Evolutionary conservation across 257 asterid species (phyloP), one percentile per base, ranked within the genome.

Genomic region (Jasminum sambac): DNA sequence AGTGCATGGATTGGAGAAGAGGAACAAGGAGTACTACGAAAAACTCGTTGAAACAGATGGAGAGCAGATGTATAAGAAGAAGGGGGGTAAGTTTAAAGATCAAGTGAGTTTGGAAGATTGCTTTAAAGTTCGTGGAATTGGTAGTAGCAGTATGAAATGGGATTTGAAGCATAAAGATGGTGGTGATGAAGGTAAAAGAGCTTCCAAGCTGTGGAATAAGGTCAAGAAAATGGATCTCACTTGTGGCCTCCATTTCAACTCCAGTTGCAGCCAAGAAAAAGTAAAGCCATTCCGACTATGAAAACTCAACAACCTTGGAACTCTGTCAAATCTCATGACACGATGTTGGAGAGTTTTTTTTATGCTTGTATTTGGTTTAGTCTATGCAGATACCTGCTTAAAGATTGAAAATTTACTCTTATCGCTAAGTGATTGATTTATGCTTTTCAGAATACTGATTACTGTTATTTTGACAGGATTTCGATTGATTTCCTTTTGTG

Each of bases 1-100:
- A 83, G 85, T 94, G 30, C 70, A 85, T 8, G 89, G 92, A 60
- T 63, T 94, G 83, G 99, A 94, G 88, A 87, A 85, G 86, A 84
- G 89, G 87, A 94, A 94, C 78, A 86, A 85, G 76, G 98, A 91
- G 75, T 90, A 90, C 37, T 87, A 85, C 13, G 96, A 86, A 58
- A 86, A 85, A 46, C 87, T 93, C 36, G 82, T 83, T 71, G 81
- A 84, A 62, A 85, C 68, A 37, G 79, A 84, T 39, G 90, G 81
- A 59, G 88, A 80, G 72, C 76, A 67, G 69, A 72, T 39, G 52
- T 57, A 14, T 11, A 76, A 70, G 63, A 74, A 26, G 73, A 16
- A 48, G 78, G 80, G 73, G 63, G 72, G 77, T 19, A 79, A 77
- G 71, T 74, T 64, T 17, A 80, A 76, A 7, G 79, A 71, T 4